Evolutionary conservation across 176 grass and related monocot genomes (phyloP).

Genomic region (Rhynchospora breviuscula): DNA sequence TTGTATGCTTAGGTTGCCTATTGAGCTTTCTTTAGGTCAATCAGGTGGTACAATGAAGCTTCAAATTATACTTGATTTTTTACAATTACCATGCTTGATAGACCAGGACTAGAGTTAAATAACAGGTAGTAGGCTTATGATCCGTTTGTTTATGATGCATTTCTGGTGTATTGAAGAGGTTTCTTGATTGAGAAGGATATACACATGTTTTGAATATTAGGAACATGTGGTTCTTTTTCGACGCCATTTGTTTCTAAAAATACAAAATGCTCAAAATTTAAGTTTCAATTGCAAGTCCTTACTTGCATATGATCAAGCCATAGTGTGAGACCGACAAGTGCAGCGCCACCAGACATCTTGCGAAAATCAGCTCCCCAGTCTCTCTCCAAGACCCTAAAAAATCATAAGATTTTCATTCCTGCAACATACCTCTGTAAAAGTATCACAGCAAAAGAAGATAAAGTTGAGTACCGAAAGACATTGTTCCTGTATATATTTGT

Average conservation of each 20-base stretch:
- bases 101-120: neutral
- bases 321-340: constrained; percentile 72
- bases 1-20: neutral
- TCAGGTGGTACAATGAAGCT: neutral
- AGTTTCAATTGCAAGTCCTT: constrained; percentile 22
- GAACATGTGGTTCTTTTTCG: no score
- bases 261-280: no score
- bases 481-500: constrained; percentile 61
- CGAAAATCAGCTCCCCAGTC: constrained; percentile 88
- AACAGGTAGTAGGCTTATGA: neutral
- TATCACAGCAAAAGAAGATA: constrained; percentile 4
- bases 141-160: neutral
- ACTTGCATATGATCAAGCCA: constrained; percentile 99
- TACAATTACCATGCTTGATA: neutral
- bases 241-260: no score
- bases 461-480: constrained; percentile 62
- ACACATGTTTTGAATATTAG: no score
- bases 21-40: neutral
- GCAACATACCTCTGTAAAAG: neutral
- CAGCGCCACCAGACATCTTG: constrained; percentile 83
- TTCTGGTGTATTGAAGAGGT: no score
- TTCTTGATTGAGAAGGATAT: no score
- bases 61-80: neutral
- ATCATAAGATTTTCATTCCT: neutral
- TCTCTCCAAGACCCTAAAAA: constrained; percentile 59